Evolutionary conservation across 164 flowering plant species (phyloP), one percentile per base, ranked within the genome.

Genomic region (Litsea cubeba): DNA sequence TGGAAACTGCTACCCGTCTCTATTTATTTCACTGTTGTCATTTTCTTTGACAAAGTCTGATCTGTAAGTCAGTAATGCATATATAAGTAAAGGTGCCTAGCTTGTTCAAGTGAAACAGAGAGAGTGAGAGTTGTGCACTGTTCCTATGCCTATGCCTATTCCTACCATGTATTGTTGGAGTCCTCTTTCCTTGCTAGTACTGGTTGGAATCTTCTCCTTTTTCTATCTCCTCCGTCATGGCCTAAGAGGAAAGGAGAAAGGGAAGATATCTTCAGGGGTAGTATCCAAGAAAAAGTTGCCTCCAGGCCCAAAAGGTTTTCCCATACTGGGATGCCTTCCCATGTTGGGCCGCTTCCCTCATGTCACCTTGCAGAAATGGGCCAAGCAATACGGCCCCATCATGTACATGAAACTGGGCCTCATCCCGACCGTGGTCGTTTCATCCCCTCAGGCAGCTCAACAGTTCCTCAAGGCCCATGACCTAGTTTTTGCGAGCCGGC

Each of bases 271-370:
- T 24, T 20, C 65, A 0, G 3, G 28, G 7, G 65, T 63, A 24
- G 66, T 12, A 24, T 12, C 12, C 66, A 24, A 63, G 17, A 26
- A 63, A 12, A 63, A 2, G 46, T 78, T 77, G 0, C 88, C 88
- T n/a, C 88, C 84, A 0, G 86, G 85, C 3, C 88, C 86, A 1
- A 74, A 46, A 54, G 77, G 78, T 14, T 76, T 78, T 76, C 86
- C 83, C 2, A 71, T 84, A n/a, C 74, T 84, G 3, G 86, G 84
- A 14, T 80, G 80, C 73, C 74, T 82, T 5, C 70, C 79, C 51
- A 72, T 76, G 18, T 50, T 83, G 3, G 83, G 85, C 17, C 57
- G 72, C 20, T 77, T 75, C 62, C 83, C 83, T 0, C 82, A 81
- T 66, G 79, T 70, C 3, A 73, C 83, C 8, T 54, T 78, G 18